Evolutionary conservation across 306 rosid species (phyloP).

Genomic region (Cicer bijugum): DNA sequence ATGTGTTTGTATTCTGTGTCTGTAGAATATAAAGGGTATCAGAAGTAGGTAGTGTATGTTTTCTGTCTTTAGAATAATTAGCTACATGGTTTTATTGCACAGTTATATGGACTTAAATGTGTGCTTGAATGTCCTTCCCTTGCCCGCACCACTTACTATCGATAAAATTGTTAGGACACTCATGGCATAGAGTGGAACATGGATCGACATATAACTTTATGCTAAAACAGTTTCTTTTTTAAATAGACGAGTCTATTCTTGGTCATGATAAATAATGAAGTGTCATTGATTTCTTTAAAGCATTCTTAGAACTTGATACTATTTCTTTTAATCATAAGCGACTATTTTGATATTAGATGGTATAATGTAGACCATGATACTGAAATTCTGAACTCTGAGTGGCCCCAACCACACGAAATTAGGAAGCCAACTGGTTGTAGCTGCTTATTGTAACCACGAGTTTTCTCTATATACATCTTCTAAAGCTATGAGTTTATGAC

Average conservation of each 20-base stretch:
- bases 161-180: background rate
- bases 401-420: background rate
- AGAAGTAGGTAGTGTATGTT: background rate
- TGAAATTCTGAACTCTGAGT: background rate
- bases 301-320: background rate
- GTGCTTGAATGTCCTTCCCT: background rate
- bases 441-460: background rate
- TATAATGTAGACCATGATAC: background rate
- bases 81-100: background rate
- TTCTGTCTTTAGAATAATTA: background rate
- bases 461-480: background rate
- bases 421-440: background rate
- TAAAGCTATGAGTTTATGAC: background rate
- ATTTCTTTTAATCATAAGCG: background rate
- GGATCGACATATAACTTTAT: background rate
- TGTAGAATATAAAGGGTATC: background rate
- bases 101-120: background rate
- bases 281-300: background rate
- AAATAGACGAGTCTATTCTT: background rate
- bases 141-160: too few relatives aligned
- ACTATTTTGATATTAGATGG: too few relatives aligned
- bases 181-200: background rate
- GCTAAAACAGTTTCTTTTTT: background rate
- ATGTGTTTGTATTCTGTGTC: background rate
- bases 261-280: background rate